These are phyloP conservation scores for Trametes cingulata DNA, from an alignment of 768 basidiomycete species.

Conservation along the genomic window DNA sequence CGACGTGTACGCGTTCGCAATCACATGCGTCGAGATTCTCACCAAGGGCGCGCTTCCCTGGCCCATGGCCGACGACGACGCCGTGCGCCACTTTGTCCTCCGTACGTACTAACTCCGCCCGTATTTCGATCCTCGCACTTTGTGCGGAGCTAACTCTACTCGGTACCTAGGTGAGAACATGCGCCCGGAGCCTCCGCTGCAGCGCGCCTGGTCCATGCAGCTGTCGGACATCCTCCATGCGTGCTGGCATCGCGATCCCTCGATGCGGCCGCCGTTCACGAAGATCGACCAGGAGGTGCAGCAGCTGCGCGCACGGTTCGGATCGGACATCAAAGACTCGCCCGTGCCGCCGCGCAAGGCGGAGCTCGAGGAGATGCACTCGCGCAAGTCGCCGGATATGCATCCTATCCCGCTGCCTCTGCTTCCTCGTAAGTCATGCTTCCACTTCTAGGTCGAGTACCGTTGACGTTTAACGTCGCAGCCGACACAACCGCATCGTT, in stretches of 20 bases:
- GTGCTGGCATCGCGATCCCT: slow-evolving; percentile 61
- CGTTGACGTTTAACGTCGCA: too few relatives aligned
- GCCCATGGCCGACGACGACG: slow-evolving; percentile 31
- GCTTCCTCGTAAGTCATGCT: slow-evolving; percentile 19
- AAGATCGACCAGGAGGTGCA: slow-evolving; percentile 48
- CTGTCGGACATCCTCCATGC: slow-evolving; percentile 46
- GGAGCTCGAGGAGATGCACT: slow-evolving; percentile 26
- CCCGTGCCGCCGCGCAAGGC: slow-evolving; percentile 29
- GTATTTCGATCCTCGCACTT: background rate
- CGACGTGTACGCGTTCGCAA: slow-evolving; percentile 46
- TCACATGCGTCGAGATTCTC: slow-evolving; percentile 37
- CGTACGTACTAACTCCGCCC: background rate
- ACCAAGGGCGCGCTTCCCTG: slow-evolving; percentile 39
- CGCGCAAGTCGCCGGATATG: slow-evolving; percentile 32
- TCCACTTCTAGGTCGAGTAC: background rate
- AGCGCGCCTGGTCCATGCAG: slow-evolving; percentile 24
- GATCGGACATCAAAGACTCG: slow-evolving; percentile 37
- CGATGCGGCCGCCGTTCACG: slow-evolving; percentile 53
- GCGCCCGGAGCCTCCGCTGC: slow-evolving; percentile 23
- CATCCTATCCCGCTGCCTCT: slow-evolving; percentile 24
- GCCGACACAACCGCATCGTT: slow-evolving; percentile 23
- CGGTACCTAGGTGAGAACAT: slow-evolving; percentile 24
- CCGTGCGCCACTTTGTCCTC: slow-evolving; percentile 32
- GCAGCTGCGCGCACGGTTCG: slow-evolving; percentile 43
- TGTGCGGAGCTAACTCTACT: background rate